These are phyloP conservation scores for Penicillium salamii DNA, from an alignment of 495 filamentous ascomycete genomes.

Conservation along the genomic window DNA sequence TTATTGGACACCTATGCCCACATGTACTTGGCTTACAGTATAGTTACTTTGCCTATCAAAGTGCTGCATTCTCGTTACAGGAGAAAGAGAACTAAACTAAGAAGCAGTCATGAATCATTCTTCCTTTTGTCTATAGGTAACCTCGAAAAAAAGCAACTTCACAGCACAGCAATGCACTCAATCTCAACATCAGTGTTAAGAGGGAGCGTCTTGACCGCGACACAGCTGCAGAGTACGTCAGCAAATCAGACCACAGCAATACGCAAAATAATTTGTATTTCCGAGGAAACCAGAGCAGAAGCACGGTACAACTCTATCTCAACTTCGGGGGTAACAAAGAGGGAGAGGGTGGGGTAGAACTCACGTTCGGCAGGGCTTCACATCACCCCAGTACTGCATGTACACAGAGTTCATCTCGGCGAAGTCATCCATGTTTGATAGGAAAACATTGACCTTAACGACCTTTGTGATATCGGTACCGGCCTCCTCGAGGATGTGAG, in stretches of 20 bases:
- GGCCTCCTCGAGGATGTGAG: slow-evolving; percentile 62
- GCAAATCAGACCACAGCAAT: neutral
- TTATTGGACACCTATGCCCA: too few species aligned
- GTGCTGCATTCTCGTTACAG: too few species aligned
- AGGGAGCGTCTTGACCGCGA: slow-evolving; percentile 64
- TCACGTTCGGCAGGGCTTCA: slow-evolving; percentile 58
- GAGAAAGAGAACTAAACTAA: too few species aligned
- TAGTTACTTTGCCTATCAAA: too few species aligned
- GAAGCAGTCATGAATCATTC: neutral
- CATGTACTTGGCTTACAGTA: too few species aligned
- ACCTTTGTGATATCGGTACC: slow-evolving; percentile 61
- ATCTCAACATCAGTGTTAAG: slow-evolving; percentile 69
- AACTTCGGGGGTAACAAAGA: too few species aligned
- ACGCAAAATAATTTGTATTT: too few species aligned
- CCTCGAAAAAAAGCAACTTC: neutral
- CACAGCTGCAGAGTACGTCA: slow-evolving; percentile 40
- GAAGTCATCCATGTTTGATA: slow-evolving; percentile 69
- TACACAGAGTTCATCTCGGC: slow-evolving; percentile 62
- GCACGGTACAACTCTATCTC: too few species aligned
- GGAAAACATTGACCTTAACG: slow-evolving; percentile 68
- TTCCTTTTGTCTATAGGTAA: neutral
- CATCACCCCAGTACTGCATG: slow-evolving; percentile 53
- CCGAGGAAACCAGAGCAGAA: too few species aligned
- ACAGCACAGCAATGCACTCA: slow-evolving; percentile 60
- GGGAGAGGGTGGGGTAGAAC: slow-evolving; percentile 9